Evolutionary conservation across 495 filamentous ascomycete species (phyloP).

Genomic region (Choiromyces venosus): DNA sequence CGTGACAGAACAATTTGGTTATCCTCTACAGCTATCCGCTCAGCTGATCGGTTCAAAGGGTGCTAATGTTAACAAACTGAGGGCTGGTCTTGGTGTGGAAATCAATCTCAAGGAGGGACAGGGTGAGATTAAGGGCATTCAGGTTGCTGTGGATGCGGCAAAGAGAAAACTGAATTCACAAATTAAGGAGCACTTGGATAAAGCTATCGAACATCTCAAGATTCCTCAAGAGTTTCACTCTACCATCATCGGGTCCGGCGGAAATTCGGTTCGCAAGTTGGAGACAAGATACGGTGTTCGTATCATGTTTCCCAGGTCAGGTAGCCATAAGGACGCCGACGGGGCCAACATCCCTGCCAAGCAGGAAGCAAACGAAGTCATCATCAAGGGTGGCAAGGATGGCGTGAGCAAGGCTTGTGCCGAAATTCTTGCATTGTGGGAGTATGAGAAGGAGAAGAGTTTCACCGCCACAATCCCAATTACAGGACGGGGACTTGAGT

Average conservation of each 20-base stretch:
- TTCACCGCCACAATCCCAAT: conserved; percentile 72
- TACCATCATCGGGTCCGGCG: conserved; percentile 39
- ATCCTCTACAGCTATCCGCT: conserved; percentile 88
- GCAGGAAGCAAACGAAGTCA: conserved; percentile 82
- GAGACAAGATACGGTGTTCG: conserved; percentile 74
- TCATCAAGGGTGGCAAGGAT: conserved; percentile 81
- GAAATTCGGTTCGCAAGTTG: conserved; percentile 36
- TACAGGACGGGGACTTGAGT: conserved; percentile 78
- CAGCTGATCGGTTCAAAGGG: conserved; percentile 87
- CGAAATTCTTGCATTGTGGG: conserved; percentile 76
- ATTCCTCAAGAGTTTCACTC: conserved; percentile 40
- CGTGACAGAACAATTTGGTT: conserved; percentile 78
- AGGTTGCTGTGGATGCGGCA: conserved; percentile 69
- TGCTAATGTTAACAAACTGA: conserved; percentile 89
- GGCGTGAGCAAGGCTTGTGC: conserved; percentile 85
- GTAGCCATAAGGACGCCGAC: conserved; percentile 59
- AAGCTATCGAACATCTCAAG: conserved; percentile 27
- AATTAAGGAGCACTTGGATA: conserved; percentile 45
- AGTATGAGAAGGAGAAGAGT: conserved; percentile 82
- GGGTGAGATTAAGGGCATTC: conserved; percentile 58
- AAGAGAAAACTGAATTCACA: conserved; percentile 43
- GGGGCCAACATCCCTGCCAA: conserved; percentile 59
- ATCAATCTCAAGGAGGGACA: conserved; percentile 77
- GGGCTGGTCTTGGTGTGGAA: conserved; percentile 94
- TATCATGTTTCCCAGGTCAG: conserved; percentile 84